Evolutionary conservation across 2,329 filamentous ascomycete species (phyloP), one percentile per base, ranked within the genome.

Genomic region (Diaporthe aspalathi): DNA sequence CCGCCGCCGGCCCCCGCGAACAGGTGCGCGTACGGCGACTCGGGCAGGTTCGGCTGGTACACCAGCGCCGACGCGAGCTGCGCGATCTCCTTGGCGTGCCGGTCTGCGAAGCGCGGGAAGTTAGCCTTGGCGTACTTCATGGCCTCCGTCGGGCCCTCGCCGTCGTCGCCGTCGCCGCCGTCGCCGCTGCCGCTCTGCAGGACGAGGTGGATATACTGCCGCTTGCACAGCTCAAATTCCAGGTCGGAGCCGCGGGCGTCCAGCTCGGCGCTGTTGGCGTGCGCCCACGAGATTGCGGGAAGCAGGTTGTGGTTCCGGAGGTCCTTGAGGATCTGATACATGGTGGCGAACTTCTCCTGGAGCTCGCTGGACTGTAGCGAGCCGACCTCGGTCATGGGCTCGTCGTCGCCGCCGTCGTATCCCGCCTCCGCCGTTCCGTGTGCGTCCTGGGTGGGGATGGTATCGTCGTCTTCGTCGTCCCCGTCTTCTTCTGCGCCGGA

Each of bases 171-270:
- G 0, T 90, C 82, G 12, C 89, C 85, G 11, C 89, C 85, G 0
- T 90, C 82, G 12, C 89, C 87, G 74, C 89, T 88, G 11, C 89
- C 87, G 74, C 89, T 88, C 0, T 92, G 91, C 74, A 92, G 90
- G 81, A 97, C 97, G 1, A 98, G 87, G 88, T 93, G 95, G 43
- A 98, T 88, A 76, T 93, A 99, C 76, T 97, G 94, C 22, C 98
- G 86, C 74, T 94, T 93, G 82, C 92, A 94, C 2, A 99, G 90
- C 78, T 99, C 95, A 74, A 98, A 99, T 79, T 98, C 95, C 2
- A 99, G 88, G 76, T 97, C 97, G 77, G 94, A 97, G 3, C 95
- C 95, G 60, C 94, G 89, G 5, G 89, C 87, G 77, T 97, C 94
- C 3, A 99, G 86, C 32, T 90, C 85, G 6, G 82, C 80, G 71